A percentile compares a stretch with the other conserved stretches of the same genome.
Evolutionary conservation across 257 asterid species (phyloP).

Genomic region (Fraxinus anomala): DNA sequence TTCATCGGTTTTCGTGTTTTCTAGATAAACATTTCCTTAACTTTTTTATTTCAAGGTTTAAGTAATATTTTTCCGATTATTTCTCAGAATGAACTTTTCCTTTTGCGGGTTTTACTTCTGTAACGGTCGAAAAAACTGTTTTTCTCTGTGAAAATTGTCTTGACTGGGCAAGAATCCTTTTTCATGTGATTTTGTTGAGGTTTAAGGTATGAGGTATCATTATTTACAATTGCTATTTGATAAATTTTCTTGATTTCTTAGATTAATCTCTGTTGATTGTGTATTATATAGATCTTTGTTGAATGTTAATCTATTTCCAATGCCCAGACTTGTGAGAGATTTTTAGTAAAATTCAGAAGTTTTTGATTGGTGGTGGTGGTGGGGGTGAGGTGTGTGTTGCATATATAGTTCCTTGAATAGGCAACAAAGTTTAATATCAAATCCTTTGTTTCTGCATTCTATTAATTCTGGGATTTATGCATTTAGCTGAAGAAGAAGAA

Average conservation of each 20-base stretch:
- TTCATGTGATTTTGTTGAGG: background rate
- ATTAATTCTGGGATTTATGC: background rate
- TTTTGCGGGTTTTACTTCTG: background rate
- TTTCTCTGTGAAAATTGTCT: background rate
- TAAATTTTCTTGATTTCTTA: background rate
- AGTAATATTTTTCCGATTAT: background rate
- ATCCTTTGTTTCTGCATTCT: background rate
- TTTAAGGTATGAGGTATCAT: background rate
- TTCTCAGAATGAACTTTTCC: background rate
- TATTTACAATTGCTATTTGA: background rate
- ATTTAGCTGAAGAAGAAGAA: background rate
- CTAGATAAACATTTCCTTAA: background rate
- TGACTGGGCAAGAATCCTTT: background rate
- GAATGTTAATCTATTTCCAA: background rate
- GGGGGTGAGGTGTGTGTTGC: background rate
- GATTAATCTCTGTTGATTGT: background rate
- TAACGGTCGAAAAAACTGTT: background rate
- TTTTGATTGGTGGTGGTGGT: too few species aligned
- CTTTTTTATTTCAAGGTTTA: too few species aligned
- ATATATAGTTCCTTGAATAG: background rate
- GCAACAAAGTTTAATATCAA: background rate
- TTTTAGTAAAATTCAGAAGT: too few species aligned
- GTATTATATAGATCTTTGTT: too few species aligned
- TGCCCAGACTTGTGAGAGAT: background rate
- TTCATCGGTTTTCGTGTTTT: background rate